Percentiles rank a stretch among this genome's conserved stretches.
phyloP scores from a whole-genome alignment of 1,139 yeast genomes.

The Wickerhamiella pararugosa region DNA sequence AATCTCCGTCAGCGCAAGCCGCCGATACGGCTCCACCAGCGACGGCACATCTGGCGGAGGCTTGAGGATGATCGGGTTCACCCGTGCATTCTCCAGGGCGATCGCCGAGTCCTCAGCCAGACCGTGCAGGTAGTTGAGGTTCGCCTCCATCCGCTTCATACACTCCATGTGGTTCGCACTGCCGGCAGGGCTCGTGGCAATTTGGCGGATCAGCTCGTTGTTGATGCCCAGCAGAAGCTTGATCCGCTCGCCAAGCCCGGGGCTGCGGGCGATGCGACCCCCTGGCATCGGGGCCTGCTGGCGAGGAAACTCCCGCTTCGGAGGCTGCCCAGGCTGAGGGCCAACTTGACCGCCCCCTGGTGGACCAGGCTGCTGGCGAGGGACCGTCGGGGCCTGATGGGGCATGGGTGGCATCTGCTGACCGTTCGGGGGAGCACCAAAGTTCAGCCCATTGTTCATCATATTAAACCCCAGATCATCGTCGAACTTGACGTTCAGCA shows the following conservation, averaged over 20 bases:
- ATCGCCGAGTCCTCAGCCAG: constrained; percentile 1
- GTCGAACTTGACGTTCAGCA: constrained; percentile 5
- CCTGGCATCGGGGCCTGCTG: background rate
- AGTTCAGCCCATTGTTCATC: constrained; percentile 1
- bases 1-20: background rate
- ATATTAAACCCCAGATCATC: constrained; percentile 1
- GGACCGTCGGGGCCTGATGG: background rate
- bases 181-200: background rate
- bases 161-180: constrained; percentile 1
- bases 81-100: background rate
- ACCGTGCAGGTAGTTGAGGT: constrained; percentile 2
- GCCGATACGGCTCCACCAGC: constrained; percentile 3
- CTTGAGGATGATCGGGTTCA: background rate
- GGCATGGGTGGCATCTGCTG: background rate
- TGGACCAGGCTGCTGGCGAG: background rate
- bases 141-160: constrained; percentile 4
- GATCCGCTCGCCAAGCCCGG: constrained; percentile 4
- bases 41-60: constrained; percentile 1
- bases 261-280: background rate
- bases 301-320: background rate
- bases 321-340: too few species aligned
- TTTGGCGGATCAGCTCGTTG: constrained; percentile 2
- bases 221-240: constrained; percentile 3
- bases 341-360: background rate
- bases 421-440: background rate